A percentile compares a stretch with the other conserved stretches of the same genome.
Evolutionary conservation across 805 yeast species (phyloP).

Genomic region (Saturnispora quitensis): DNA sequence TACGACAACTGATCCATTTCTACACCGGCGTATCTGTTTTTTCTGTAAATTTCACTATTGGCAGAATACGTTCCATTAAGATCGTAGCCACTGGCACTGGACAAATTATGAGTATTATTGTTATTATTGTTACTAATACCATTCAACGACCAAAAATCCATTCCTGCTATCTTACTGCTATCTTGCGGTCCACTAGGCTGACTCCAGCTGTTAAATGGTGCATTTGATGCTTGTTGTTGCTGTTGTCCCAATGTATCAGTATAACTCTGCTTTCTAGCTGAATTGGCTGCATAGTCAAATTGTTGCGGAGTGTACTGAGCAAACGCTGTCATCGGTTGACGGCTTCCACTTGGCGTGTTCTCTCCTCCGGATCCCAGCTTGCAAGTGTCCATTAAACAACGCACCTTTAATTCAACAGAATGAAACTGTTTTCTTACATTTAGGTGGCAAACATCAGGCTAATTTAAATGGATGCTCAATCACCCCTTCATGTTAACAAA

Average conservation of each 20-base stretch:
- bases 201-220: background rate
- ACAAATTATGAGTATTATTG: background rate
- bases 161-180: background rate
- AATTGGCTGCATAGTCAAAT: background rate
- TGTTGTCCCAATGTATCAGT: background rate
- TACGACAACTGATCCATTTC: constrained; percentile 24
- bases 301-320: background rate
- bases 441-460: background rate
- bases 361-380: background rate
- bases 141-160: constrained; percentile 1
- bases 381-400: background rate
- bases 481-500: constrained; percentile 4
- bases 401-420: too few species aligned
- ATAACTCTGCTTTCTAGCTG: background rate
- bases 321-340: background rate
- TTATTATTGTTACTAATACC: background rate
- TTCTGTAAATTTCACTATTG: background rate
- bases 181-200: background rate
- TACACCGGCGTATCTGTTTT: constrained; percentile 14
- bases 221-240: background rate
- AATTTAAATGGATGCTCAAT: background rate
- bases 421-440: too few species aligned
- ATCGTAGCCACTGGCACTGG: background rate
- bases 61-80: background rate
- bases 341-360: background rate